Evolutionary conservation across 2,329 filamentous ascomycete genomes (phyloP).

Genomic region (Aspergillus pseudotamarii): DNA sequence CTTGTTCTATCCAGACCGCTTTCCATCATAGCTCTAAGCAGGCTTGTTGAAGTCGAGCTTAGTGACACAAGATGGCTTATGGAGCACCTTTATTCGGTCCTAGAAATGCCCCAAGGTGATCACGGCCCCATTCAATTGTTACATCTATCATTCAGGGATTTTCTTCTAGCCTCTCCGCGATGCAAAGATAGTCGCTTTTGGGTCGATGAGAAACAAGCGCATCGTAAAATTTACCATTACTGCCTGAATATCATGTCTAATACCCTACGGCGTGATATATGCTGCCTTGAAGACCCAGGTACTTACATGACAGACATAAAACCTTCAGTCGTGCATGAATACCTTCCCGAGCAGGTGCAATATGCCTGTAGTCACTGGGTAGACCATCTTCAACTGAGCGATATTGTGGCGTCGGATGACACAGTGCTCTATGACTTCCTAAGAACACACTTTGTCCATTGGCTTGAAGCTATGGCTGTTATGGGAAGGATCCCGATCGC

Average conservation of each 20-base stretch:
- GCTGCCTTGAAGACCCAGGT: background rate
- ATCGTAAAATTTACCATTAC: background rate
- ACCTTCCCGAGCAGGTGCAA: background rate
- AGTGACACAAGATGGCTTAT: background rate
- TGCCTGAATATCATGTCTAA: background rate
- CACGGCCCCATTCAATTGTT: background rate
- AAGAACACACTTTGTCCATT: slow-evolving; percentile 1
- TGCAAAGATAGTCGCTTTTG: background rate
- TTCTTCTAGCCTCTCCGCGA: background rate
- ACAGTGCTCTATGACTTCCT: background rate
- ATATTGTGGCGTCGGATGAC: background rate
- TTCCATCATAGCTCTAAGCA: background rate
- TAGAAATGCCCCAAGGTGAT: background rate
- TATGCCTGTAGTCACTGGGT: slow-evolving; percentile 11
- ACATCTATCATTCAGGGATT: slow-evolving; percentile 12
- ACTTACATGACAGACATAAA: background rate
- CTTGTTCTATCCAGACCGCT: background rate
- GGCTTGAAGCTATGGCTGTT: slow-evolving; percentile 5
- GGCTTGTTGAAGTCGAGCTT: background rate
- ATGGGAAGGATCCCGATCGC: background rate
- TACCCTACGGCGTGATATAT: background rate
- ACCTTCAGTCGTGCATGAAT: background rate
- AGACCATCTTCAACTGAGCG: background rate
- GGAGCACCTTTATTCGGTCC: slow-evolving; percentile 1
- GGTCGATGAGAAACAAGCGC: background rate